Evolutionary conservation across 495 filamentous ascomycete species (phyloP).

Genomic region (Penicillium coffeae): DNA sequence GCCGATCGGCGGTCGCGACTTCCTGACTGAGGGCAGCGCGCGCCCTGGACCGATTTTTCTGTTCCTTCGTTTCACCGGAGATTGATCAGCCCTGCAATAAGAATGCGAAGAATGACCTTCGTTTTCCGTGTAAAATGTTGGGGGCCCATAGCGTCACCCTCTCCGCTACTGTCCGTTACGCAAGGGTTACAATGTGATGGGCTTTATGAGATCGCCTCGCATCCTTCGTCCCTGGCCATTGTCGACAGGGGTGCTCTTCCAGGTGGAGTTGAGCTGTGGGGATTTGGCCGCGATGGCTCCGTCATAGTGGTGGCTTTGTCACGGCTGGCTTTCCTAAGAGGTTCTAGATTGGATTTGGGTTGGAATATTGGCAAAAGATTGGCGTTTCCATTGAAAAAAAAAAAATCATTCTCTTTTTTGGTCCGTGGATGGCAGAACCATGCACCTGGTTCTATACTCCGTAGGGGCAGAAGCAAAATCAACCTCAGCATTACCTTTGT

Average conservation of each 20-base stretch:
- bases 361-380: no score
- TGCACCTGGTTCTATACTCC: neutral
- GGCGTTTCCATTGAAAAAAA: no score
- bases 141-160: conserved; percentile 15
- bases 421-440: neutral
- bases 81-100: conserved; percentile 21
- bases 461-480: neutral
- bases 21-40: conserved; percentile 3
- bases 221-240: conserved; percentile 14
- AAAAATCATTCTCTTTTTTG: neutral
- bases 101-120: conserved; percentile 10
- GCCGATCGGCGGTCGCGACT: conserved; percentile 28
- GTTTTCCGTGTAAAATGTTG: conserved; percentile 1
- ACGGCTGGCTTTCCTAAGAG: conserved; percentile 14
- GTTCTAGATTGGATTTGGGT: conserved; percentile 11
- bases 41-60: neutral
- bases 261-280: conserved; percentile 15
- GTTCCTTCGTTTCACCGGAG: conserved; percentile 8
- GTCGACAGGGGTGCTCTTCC: conserved; percentile 14
- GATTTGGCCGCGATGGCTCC: conserved; percentile 11
- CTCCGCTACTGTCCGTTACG: conserved; percentile 36
- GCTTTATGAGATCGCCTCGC: conserved; percentile 15
- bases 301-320: conserved; percentile 17
- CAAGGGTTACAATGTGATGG: conserved; percentile 39
- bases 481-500: neutral